Base-by-base conservation (phyloP, 805 yeast genomes). In the Hanseniaspora thailandica region DNA sequence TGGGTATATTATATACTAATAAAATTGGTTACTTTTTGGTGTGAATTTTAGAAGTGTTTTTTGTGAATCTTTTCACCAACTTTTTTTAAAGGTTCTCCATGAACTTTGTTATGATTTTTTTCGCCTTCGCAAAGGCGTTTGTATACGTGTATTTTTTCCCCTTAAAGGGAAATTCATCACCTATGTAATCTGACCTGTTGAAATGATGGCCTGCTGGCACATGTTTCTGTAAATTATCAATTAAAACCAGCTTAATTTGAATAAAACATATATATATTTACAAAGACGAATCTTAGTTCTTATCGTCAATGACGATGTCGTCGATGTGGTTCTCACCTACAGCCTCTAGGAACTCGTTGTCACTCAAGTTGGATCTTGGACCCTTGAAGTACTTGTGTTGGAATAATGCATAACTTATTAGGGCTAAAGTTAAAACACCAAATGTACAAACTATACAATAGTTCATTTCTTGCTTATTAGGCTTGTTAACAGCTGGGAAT, bases 371-470 rank as follows among this genome's bases (percentile, higher is more conserved):
- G 33, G 64, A 60, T 19, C 56, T 59, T n/a, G 86, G 86, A 3
- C 86, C 86, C 30, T 69, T 63, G 68, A 76, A 81, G 59, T 69
- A 66, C 55, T 71, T 74, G 57, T 73, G 74, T 8, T 80, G 82
- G 60, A 72, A 72, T 3, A 70, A 62, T 47, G 62, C 71, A 65
- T 76, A 80, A 61, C 80, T 80, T 0, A 71, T 47, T 47, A 73
- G 59, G 1, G 82, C 70, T 25, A 78, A 67, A 3, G 74, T 56
- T 83, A 84, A 78, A 9, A 75, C 71, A 7, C 78, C 78, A 28
- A 76, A 75, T 39, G 77, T 79, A 49, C 81, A 76, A 4, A 77
- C 84, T 58, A 74, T 72, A 0, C 85, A 75, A 62, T 82, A 83
- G 66, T 83, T 83, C 89, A 83, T 82, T n/a, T 47, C 51, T 30